Base-by-base conservation (phyloP, 805 yeast species). In the Candida jianshihensis region DNA sequence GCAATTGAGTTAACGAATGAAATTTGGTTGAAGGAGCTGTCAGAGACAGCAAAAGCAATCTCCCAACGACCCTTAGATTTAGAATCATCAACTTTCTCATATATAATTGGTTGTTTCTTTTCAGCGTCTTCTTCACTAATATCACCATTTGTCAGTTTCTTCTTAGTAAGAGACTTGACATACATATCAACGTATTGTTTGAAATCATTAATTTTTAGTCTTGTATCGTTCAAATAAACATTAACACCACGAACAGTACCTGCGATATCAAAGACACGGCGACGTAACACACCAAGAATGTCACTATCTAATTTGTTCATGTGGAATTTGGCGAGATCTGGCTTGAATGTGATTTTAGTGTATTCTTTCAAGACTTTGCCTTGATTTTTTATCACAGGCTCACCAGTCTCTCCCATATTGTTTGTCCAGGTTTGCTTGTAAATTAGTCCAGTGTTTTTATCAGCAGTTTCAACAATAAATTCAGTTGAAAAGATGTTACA, bases 1-100 rank as follows among this genome's bases (percentile, higher is more conserved):
- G 98, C 98, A 56, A 92, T 92, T 6, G 97, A 88, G 57, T 92
- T 92, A 13, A 92, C 98, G 63, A 92, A 92, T 25, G 97, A 89
- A 30, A 92, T 92, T 59, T 92, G 98, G 50, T 86, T 85, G 61
- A 92, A 92, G 3, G 74, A 63, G 4, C 89, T 90, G 52, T 88
- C 96, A 30, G 97, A 84, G 5, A 88, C 82, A 1, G 95, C 90
- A 64, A 92, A 90, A 0, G 95, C 98, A 42, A 92, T 60, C 59
- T 92, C 98, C 98, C 98, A 92, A 44, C 96, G 73, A 19, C 52
- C 54, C 33, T 51, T 51, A 4, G 56, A 34, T 30, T 51, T 51
- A 11, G 49, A 43, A 39, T 84, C 92, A 51, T 79, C 83, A 31
- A 88, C 60, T 30, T 77, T 73, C 58, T 86, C 92, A 55, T 88